Evolutionary conservation across 2,329 filamentous ascomycete genomes (phyloP).

Genomic region (Rhynchosporium agropyri): DNA sequence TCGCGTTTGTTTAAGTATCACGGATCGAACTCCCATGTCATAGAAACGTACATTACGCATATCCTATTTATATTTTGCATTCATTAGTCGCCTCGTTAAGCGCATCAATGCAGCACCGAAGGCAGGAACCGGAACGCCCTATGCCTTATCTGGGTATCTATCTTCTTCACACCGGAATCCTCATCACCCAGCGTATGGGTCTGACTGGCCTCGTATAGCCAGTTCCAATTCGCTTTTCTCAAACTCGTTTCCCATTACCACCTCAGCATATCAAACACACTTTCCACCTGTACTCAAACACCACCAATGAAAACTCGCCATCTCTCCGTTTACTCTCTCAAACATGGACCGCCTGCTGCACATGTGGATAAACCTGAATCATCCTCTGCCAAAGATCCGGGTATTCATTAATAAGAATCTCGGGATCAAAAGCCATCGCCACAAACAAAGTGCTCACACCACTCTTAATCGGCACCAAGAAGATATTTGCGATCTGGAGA

Average conservation of each 20-base stretch:
- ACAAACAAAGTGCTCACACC: constrained; percentile 95
- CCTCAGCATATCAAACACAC: background rate
- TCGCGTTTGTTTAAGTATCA: too few species aligned
- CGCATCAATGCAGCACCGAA: too few species aligned
- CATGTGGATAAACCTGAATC: constrained; percentile 79
- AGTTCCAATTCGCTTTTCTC: background rate
- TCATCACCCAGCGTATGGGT: background rate
- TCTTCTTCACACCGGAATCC: background rate
- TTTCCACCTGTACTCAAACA: background rate
- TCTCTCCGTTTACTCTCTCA: background rate
- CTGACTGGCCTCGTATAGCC: background rate
- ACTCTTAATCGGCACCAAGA: constrained; percentile 83
- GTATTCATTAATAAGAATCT: constrained; percentile 79
- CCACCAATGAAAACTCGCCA: background rate
- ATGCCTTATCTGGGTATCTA: background rate
- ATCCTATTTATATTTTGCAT: too few species aligned
- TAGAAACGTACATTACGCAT: too few species aligned
- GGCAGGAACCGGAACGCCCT: constrained; percentile 6
- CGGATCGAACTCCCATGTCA: too few species aligned
- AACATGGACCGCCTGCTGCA: constrained; percentile 63
- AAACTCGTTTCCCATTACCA: background rate
- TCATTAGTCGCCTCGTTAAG: too few species aligned
- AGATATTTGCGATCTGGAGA: constrained; percentile 84
- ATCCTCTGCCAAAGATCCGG: constrained; percentile 79
- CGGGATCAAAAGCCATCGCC: constrained; percentile 68